Conservation (phyloP, 441 rosid species). For the Adansonia madagascariensis region DNA sequence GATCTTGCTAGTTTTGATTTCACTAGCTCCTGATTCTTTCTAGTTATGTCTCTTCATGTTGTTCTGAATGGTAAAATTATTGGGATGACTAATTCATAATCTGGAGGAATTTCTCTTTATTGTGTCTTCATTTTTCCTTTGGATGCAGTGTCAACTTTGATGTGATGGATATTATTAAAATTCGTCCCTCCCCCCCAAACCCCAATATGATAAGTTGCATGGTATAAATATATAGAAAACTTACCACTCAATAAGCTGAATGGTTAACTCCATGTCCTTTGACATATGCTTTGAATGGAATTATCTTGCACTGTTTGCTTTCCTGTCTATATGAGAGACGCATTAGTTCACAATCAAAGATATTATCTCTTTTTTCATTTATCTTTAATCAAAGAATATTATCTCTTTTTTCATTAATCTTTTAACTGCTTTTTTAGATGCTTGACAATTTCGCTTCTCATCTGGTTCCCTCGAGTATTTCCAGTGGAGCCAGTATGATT, state of each 20-base stretch:
- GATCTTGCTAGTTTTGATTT: background rate
- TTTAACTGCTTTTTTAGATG: background rate
- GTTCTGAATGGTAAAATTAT: background rate
- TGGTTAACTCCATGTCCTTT: background rate
- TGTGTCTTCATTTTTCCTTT: background rate
- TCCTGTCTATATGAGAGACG: background rate
- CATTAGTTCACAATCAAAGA: background rate
- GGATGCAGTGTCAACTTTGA: background rate
- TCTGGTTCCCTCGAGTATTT: background rate
- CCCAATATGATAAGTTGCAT: background rate
- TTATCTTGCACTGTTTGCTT: conserved; percentile 3
- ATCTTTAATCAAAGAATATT: background rate
- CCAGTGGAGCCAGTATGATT: background rate
- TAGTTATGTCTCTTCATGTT: background rate
- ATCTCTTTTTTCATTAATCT: background rate
- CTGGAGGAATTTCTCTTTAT: background rate
- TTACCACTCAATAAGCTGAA: background rate
- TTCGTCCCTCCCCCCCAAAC: background rate
- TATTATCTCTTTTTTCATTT: background rate
- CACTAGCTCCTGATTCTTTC: background rate
- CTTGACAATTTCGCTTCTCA: background rate
- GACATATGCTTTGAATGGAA: background rate
- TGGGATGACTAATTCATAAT: background rate
- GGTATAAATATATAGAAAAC: background rate
- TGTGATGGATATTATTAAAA: background rate